Base-by-base conservation (phyloP, 1,139 yeast genomes). In the Yamadazyma siamensis region DNA sequence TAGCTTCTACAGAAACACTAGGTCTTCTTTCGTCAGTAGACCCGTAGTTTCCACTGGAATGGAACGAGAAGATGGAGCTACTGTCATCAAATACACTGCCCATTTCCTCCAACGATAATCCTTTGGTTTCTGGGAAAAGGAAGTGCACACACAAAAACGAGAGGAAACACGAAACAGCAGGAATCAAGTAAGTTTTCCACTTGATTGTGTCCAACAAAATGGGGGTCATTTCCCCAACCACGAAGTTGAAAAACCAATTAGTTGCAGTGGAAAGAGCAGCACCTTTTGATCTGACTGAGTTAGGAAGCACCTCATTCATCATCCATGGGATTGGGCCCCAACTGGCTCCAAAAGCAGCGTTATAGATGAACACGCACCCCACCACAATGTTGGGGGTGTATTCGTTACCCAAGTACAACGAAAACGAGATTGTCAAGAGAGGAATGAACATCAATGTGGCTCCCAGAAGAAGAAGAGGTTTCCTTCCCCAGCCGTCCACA, bases 271-370 rank as follows among this genome's bases (percentile, higher is more conserved):
- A 81, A 41, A 87, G 62, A 1, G 95, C 87, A 0, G 96, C 95
- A 29, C 95, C 95, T 49, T 88, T 85, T 6, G 95, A 88, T 38
- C 96, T 74, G n/a, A 88, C 88, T 15, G 80, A 68, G 38, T 85
- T 74, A 0, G 96, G 96, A 36, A 89, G 72, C 32, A 89, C 89
- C 60, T 88, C 96, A 27, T 88, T 87, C 60, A 86, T 81, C 46
- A 89, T 69, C 96, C 96, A 88, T 6, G 96, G 95, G 38, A 89
- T 80, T 3, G 96, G 96, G 8, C 96, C 96, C 94, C 95, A 87
- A 34, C 84, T 74, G 46, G 79, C 79, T 8, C 96, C 96, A 59
- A 87, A 87, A 19, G 85, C 84, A 0, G 94, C 86, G 49, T 87
- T 89, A 60, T 80, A 83, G 10, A 84, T 58, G 31, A 88, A 74